Base-by-base conservation (phyloP, 192 early-diverging fungal species). In the Pecoramyces ruminantium region DNA sequence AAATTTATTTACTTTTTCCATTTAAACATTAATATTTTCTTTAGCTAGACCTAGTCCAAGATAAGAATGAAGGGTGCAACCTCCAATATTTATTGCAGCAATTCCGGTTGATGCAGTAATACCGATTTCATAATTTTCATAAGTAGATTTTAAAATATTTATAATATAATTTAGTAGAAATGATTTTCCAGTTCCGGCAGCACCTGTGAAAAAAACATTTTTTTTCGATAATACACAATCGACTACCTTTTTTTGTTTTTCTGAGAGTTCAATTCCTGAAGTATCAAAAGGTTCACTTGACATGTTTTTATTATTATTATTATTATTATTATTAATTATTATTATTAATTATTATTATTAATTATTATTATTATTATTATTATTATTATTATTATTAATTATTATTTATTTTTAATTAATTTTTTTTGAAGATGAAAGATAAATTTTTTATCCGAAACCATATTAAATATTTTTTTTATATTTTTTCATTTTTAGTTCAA, bases 41-140 rank as follows among this genome's bases (percentile, higher is more conserved):
- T 83, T 82, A 12, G 92, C 93, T 18, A 89, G 39, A 11, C 94
- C 94, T 39, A 94, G 89, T 21, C 90, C 90, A 0, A 89, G 83
- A 83, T 93, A 94, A 79, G 91, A 91, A 80, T 95, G 93, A 58
- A 95, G 85, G 1, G 94, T 95, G n/a, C 85, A 88, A 14, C 94
- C 94, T 78, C 89, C 87, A 79, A 95, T 91, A 78, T 95, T 92
- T 79, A 92, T 90, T 29, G 94, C 94, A 13, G 94, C 94, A 83
- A 95, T 94, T n/a, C 94, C 94, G 14, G 94, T 95, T 6, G 93
- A 90, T 6, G 94, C 94, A 11, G 51, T 67, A n/a, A 67, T n/a
- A 4, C 51, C 51, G 17, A 67, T 67, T 4, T 67, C 51, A n/a
- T 67, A 5, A 51, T 17, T 21, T 51, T 15, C 17, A 51, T 51